Base-by-base conservation (phyloP, 2,329 filamentous ascomycete species). In the Aureobasidium sp. region DNA sequence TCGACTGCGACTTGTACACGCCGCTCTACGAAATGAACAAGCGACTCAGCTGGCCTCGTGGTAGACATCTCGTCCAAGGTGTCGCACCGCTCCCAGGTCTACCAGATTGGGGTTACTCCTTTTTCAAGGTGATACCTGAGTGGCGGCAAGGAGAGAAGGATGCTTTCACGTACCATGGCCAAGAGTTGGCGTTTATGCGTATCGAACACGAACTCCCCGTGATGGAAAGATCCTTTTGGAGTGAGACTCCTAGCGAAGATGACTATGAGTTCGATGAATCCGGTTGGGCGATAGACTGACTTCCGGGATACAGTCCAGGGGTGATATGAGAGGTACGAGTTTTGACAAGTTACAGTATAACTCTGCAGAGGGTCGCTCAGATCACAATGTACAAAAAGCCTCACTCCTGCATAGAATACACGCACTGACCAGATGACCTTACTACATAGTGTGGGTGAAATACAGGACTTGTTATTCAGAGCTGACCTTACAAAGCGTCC, bases 1-100 rank as follows among this genome's bases (percentile, higher is more conserved):
- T 22, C 8, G 25, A 44, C 15, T 56, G 52, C 39, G 20, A 20
- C 14, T 6, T 56, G 25, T 34, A 44, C 15, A 44, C 37, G 5
- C 25, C 52, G 7, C 41, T 56, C 2, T 56, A 20, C 15, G 52
- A 56, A 39, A 56, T 56, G 52, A 56, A 56, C 39, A 56, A 44
- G 41, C 29, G 36, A 44, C 6, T 56, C 6, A n/a, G 6, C 9
- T 44, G 41, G 37, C 52, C 41, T 17, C 52, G 52, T 31, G 9
- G 48, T 17, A 51, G 29, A 12, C 45, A 49, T 49, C 27, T 49
- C 15, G 15, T 14, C 7, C 45, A 49, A 31, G 45, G 45, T 29
- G 25, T 49, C 5, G 45, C 45, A 17, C 45, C 45, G 7, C 22
- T 49, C 17, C 25, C 22, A 8, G 45, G 25, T 25, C 45, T 49